These are phyloP conservation scores for Cyclotella sp. DNA, from an alignment of 108 stramenopile genomes.

Conservation along the genomic window DNA sequence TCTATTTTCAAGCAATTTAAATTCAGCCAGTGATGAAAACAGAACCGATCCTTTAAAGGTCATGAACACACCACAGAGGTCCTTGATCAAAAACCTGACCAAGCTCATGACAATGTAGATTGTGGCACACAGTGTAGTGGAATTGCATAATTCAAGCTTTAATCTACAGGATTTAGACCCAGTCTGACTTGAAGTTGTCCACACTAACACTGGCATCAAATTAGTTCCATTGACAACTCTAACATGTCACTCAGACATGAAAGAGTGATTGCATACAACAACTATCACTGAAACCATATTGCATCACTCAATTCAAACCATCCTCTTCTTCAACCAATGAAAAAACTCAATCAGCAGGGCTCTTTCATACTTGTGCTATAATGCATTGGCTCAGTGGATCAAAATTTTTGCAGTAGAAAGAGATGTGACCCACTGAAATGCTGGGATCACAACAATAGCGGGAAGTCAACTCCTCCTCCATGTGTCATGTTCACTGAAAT, in stretches of 20 bases:
- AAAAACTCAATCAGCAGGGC: conserved; percentile 19
- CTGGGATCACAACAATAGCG: conserved; percentile 38
- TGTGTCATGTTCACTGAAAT: conserved; percentile 40
- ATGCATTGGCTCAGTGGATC: conserved; percentile 21
- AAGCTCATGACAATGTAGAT: too few species aligned
- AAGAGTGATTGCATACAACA: neutral
- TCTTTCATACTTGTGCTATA: conserved; percentile 45
- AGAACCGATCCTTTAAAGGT: too few species aligned
- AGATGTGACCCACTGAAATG: conserved; percentile 40
- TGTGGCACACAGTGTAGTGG: too few species aligned
- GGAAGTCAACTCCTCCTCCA: conserved; percentile 32
- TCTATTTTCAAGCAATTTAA: too few species aligned
- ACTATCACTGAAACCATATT: neutral
- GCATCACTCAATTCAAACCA: neutral
- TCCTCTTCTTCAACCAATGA: neutral
- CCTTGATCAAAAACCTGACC: too few species aligned
- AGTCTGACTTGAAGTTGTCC: too few species aligned
- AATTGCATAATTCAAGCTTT: too few species aligned
- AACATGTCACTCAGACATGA: neutral
- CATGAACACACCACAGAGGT: too few species aligned
- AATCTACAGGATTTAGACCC: too few species aligned
- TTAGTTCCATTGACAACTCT: neutral
- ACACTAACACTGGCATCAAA: too few species aligned
- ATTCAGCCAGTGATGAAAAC: too few species aligned
- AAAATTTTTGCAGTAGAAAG: conserved; percentile 21